Conservation (phyloP, 345 rosid species). For the Geranium rotundifolium region DNA sequence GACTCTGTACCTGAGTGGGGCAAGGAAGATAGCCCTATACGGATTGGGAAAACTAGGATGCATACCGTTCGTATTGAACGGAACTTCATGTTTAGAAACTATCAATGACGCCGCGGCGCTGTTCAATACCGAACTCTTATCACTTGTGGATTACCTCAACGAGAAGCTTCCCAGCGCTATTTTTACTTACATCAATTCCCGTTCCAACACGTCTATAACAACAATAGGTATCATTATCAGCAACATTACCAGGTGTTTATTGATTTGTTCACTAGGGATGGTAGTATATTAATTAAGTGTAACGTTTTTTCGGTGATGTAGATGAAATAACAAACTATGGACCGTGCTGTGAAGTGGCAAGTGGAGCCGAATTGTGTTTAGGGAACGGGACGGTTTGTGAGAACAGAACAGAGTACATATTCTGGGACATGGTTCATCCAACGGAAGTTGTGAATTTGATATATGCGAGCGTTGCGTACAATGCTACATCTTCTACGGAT, state of each 20-base stretch:
- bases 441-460: background rate
- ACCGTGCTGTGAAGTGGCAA: background rate
- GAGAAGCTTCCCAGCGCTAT: background rate
- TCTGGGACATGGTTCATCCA: background rate
- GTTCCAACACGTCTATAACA: background rate
- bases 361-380: background rate
- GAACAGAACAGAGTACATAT: background rate
- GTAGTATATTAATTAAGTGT: background rate
- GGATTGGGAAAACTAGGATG: background rate
- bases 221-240: background rate
- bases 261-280: background rate
- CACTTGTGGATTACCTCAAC: background rate
- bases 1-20: background rate
- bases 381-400: background rate
- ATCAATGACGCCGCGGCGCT: background rate
- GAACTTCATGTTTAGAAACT: background rate
- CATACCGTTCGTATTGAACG: background rate
- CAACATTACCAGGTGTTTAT: background rate
- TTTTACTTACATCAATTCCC: background rate
- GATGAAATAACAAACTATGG: background rate
- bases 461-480: background rate
- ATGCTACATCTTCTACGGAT: background rate
- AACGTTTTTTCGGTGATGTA: background rate
- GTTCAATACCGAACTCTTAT: background rate
- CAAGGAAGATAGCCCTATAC: background rate